Evolutionary conservation across 1,139 yeast species (phyloP).

Genomic region (Hemisphaericaspora subhashii): DNA sequence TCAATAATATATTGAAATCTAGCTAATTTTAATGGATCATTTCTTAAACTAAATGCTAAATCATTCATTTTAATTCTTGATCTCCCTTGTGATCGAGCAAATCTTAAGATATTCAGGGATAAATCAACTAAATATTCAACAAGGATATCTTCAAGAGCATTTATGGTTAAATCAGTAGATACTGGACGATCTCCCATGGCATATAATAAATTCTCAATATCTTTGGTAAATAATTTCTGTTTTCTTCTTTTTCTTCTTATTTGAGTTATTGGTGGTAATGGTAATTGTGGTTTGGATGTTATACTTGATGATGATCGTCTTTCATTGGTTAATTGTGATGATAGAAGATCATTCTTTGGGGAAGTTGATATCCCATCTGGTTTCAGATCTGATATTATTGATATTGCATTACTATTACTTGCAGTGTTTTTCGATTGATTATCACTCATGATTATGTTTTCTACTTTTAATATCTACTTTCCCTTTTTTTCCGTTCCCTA

Average conservation of each 20-base stretch:
- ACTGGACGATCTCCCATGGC: slow-evolving; percentile 86
- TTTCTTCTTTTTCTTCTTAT: slow-evolving; percentile 29
- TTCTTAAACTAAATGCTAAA: slow-evolving; percentile 78
- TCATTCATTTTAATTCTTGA: slow-evolving; percentile 84
- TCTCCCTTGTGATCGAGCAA: slow-evolving; percentile 46
- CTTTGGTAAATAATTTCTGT: slow-evolving; percentile 55
- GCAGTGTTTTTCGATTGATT: background rate
- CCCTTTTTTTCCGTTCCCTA: too few relatives aligned
- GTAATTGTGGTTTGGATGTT: background rate
- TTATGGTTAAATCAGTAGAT: slow-evolving; percentile 75
- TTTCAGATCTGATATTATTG: background rate
- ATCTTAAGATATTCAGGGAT: slow-evolving; percentile 22
- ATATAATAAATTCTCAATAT: slow-evolving; percentile 71
- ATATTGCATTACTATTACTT: background rate
- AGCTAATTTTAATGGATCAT: slow-evolving; percentile 81
- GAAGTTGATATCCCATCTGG: slow-evolving; percentile 2
- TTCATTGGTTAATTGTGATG: background rate
- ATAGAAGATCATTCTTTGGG: background rate
- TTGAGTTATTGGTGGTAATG: slow-evolving; percentile 14
- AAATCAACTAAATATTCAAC: slow-evolving; percentile 74
- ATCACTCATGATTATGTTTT: background rate
- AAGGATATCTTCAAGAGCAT: slow-evolving; percentile 80
- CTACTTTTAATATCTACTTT: too few relatives aligned
- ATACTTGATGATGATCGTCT: background rate
- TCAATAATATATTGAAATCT: slow-evolving; percentile 78